Conservation (phyloP, 2,329 filamentous ascomycete species). For the Dactylellina haptotyla region DNA sequence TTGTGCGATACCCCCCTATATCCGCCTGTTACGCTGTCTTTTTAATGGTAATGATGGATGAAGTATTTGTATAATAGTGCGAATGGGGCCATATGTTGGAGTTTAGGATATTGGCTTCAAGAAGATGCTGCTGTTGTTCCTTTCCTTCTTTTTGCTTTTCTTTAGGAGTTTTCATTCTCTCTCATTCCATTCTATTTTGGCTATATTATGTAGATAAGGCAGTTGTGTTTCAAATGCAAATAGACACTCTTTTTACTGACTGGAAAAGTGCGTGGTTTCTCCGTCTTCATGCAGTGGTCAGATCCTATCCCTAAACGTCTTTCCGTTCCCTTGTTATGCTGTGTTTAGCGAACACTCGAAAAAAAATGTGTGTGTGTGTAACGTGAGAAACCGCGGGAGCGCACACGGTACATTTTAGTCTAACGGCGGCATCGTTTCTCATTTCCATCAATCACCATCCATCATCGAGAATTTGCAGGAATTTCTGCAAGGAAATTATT, state of each 20-base stretch:
- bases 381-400: constrained; percentile 5
- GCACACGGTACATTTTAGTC: no score
- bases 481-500: background rate
- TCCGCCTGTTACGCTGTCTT: background rate
- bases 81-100: constrained; percentile 3
- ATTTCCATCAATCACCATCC: background rate
- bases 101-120: constrained; percentile 14
- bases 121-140: constrained; percentile 17
- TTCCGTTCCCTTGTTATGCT: background rate
- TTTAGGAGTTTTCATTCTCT: background rate
- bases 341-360: background rate
- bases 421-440: no score
- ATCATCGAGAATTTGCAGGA: background rate
- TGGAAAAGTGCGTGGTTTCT: background rate
- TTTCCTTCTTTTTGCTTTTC: background rate
- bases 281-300: background rate
- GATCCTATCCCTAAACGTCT: background rate
- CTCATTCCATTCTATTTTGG: background rate
- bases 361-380: background rate
- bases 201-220: constrained; percentile 7
- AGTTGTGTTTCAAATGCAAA: background rate
- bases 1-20: constrained; percentile 6
- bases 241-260: background rate
- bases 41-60: constrained; percentile 16
- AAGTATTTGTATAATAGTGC: constrained; percentile 5